Evolutionary conservation across 331 rosid genomes (phyloP).

Genomic region (Pyrus hybrid): DNA sequence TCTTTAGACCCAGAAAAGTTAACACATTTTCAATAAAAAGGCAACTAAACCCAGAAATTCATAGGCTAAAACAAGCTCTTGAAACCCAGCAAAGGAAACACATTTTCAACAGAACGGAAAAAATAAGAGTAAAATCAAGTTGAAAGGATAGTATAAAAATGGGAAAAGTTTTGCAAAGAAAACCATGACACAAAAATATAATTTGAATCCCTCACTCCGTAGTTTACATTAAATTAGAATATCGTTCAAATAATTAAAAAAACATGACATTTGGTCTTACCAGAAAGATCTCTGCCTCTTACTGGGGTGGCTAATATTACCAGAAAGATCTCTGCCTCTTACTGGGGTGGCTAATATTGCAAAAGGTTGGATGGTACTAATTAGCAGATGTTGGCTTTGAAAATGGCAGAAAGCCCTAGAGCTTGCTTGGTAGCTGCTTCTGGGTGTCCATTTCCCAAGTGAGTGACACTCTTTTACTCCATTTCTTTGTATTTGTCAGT

Average conservation of each 20-base stretch:
- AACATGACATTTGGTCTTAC: constrained; percentile 3
- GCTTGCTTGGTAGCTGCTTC: background rate
- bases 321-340: background rate
- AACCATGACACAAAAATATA: background rate
- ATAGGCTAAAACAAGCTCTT: background rate
- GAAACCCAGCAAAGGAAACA: background rate
- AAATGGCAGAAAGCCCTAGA: constrained; percentile 11
- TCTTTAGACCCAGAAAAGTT: background rate
- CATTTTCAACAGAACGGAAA: background rate
- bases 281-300: background rate
- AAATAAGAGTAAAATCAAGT: background rate
- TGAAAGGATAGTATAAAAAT: background rate
- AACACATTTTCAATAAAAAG: background rate
- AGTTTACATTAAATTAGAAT: too few species aligned
- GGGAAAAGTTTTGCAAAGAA: background rate
- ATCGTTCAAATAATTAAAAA: background rate
- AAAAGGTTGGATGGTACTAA: background rate
- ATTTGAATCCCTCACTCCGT: background rate
- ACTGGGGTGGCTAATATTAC: background rate
- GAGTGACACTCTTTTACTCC: background rate
- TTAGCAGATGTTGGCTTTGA: background rate
- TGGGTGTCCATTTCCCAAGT: constrained; percentile 20
- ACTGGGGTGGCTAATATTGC: background rate
- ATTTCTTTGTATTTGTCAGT: constrained; percentile 17
- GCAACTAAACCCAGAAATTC: background rate